Percentiles rank a stretch among this genome's conserved stretches.
phyloP scores from a whole-genome alignment of 139 green algal genomes.

The Coccomyxa sp. region DNA sequence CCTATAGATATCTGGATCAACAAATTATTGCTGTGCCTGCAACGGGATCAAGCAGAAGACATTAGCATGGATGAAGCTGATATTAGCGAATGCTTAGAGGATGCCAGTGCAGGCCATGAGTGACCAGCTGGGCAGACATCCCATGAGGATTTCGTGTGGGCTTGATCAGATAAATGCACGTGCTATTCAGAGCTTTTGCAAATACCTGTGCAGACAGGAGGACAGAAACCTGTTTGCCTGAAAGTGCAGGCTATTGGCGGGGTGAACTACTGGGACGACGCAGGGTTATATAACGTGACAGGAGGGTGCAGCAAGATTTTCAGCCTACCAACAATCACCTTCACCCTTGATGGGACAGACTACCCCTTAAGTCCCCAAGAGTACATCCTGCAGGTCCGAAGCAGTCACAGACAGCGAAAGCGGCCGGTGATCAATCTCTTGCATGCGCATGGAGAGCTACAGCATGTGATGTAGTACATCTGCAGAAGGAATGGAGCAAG shows the following conservation, averaged over 20 bases:
- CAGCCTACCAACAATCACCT: background rate
- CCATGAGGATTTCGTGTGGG: background rate
- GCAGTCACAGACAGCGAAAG: no score
- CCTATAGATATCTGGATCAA: background rate
- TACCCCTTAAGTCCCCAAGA: background rate
- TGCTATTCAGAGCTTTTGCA: background rate
- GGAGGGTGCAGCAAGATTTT: background rate
- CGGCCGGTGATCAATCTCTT: background rate
- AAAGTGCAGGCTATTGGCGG: background rate
- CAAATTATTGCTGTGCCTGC: background rate
- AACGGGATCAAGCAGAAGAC: background rate
- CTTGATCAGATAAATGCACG: background rate
- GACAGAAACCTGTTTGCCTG: no score
- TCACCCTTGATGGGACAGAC: background rate
- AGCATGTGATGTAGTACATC: background rate
- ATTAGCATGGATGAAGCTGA: background rate
- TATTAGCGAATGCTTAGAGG: background rate
- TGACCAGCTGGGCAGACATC: background rate
- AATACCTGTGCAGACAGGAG: no score
- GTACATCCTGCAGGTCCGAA: background rate
- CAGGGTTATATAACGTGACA: background rate
- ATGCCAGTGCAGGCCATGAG: background rate
- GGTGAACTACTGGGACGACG: background rate
- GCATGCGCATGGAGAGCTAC: background rate
- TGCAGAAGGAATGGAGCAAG: background rate